Evolutionary conservation across 768 basidiomycete genomes (phyloP), one percentile per base, ranked within the genome.

Genomic region (Lactifluus echinatus): DNA sequence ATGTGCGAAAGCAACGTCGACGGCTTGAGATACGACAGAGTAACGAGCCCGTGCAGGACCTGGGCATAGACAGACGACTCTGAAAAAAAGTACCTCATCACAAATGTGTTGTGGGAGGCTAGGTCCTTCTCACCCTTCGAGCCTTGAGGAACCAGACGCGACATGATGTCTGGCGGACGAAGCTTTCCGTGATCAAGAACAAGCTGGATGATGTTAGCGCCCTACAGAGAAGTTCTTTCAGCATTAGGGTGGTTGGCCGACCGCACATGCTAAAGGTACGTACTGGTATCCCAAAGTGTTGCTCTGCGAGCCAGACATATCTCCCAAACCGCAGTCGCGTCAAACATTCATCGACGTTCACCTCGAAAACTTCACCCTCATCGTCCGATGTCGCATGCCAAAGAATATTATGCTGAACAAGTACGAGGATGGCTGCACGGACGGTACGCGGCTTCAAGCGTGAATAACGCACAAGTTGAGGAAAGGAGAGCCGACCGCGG

Each of bases 381-480:
- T 83, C 82, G 8, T 84, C 83, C 5, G 78, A 78, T 37, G 79
- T 78, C 8, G 85, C 80, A 66, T 93, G 89, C 89, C 92, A 93
- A 43, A 94, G 75, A 43, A 96, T 71, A 70, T 96, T 93, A 68
- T 97, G 94, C 67, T 97, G 94, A 17, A 94, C 77, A 52, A 97
- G 79, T 44, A 86, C 79, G 44, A 96, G 74, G 19, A 94, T 72
- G 19, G 82, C 78, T 26, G 84, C 83, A 52, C 87, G 82, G 14
- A 85, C 79, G 1, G 77, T 82, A 24, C 84, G 81, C 10, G 83
- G 78, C 64, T 82, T 86, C 26, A 91, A 70, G 28, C 73, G 75
- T 1, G 91, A 81, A 66, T 83, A 83, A 31, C 86, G 84, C 33
- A 84, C 74, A 49, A 95, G 67, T 63, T 87, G 83, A 8, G 75